phyloP scores from a whole-genome alignment of 306 rosid species.

The Canavalia gladiata region DNA sequence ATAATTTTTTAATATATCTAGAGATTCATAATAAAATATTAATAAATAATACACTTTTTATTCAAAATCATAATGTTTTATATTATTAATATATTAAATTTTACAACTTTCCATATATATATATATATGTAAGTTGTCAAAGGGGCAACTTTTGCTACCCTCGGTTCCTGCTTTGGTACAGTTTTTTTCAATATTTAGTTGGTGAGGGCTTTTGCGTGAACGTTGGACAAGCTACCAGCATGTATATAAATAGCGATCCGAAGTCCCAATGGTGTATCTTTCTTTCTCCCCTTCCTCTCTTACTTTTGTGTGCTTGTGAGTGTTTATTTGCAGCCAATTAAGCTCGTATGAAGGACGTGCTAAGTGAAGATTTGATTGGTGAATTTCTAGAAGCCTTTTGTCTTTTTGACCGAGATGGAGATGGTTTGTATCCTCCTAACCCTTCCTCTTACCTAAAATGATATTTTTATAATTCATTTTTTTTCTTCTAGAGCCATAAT shows the following conservation, averaged over 20 bases:
- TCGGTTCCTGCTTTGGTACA: background rate
- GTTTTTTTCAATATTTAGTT: background rate
- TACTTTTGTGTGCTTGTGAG: background rate
- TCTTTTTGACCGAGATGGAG: constrained; percentile 73
- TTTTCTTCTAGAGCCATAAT: too few species aligned
- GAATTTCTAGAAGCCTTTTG: constrained; percentile 75
- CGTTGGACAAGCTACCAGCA: background rate
- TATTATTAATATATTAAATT: too few species aligned
- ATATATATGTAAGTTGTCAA: background rate
- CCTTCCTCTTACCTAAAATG: background rate
- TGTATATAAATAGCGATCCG: background rate
- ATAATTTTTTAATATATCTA: background rate
- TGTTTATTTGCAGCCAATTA: background rate
- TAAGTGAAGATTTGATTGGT: constrained; percentile 58
- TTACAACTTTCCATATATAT: background rate
- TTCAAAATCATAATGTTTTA: too few species aligned
- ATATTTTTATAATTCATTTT: background rate
- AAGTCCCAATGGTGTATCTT: background rate
- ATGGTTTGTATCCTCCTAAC: constrained; percentile 53
- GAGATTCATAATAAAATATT: too few species aligned
- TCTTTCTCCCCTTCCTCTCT: background rate
- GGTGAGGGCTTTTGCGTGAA: background rate
- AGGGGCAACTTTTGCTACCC: background rate
- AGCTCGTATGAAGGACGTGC: constrained; percentile 41
- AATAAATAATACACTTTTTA: too few species aligned